A percentile compares a stretch with the other conserved stretches of the same genome.
Conservation (phyloP, 2,329 filamentous ascomycete genomes). For the Cordyceps farinosa region DNA sequence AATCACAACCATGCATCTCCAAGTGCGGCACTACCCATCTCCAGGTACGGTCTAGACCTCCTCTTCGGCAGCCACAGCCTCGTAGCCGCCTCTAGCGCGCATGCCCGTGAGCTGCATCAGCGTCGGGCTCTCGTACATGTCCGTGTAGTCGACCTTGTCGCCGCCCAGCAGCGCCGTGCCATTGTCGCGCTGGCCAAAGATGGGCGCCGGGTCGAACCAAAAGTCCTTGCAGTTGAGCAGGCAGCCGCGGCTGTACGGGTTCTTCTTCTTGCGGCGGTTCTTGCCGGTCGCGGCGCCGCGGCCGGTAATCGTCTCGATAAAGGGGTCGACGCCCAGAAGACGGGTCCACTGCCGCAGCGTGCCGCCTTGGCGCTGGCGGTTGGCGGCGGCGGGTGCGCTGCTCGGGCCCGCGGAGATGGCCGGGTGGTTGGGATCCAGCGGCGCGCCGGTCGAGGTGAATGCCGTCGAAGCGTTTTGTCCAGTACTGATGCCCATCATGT, state of each 20-base stretch:
- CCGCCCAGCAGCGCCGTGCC: conserved; percentile 76
- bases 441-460: conserved; percentile 73
- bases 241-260: conserved; percentile 81
- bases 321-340: conserved; percentile 86
- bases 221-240: conserved; percentile 94
- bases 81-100: conserved; percentile 55
- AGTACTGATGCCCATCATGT: conserved; percentile 78
- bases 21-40: neutral
- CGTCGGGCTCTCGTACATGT: conserved; percentile 80
- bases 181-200: conserved; percentile 71
- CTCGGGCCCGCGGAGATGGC: conserved; percentile 54
- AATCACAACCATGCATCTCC: neutral
- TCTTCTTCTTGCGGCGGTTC: conserved; percentile 58
- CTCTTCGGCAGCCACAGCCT: conserved; percentile 58
- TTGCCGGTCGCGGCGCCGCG: conserved; percentile 62
- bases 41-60: neutral
- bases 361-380: conserved; percentile 54
- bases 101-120: conserved; percentile 57
- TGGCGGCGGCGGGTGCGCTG: conserved; percentile 41
- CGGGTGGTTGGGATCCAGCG: conserved; percentile 64
- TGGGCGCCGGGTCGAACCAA: conserved; percentile 83
- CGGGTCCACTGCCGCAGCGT: conserved; percentile 77
- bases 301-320: conserved; percentile 87
- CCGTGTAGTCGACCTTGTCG: conserved; percentile 77
- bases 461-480: conserved; percentile 61